Conservation (phyloP, 164 flowering plant species). For the Protea cynaroides region DNA sequence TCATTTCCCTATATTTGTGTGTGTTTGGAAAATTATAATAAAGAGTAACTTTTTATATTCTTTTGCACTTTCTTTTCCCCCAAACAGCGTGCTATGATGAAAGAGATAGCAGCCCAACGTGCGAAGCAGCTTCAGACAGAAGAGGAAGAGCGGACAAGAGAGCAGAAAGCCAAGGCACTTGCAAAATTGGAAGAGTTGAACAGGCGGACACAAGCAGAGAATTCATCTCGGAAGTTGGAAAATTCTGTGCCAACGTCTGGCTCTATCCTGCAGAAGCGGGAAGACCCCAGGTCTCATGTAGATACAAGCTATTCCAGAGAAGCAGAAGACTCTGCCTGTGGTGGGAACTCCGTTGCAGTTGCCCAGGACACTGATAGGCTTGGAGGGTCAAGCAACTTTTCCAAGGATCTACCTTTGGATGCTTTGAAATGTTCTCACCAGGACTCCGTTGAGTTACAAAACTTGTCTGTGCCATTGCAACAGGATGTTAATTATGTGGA, state of each 20-base stretch:
- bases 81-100: slow-evolving; percentile 76
- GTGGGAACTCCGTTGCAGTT: slow-evolving; percentile 16
- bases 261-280: slow-evolving; percentile 26
- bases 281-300: slow-evolving; percentile 16
- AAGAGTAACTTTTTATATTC: background rate
- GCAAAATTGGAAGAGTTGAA: slow-evolving; percentile 93
- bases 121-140: slow-evolving; percentile 76
- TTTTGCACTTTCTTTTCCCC: slow-evolving; percentile 6
- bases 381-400: slow-evolving; percentile 18
- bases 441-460: slow-evolving; percentile 14
- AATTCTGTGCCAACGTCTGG: slow-evolving; percentile 10
- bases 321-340: slow-evolving; percentile 10
- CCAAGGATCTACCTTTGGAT: slow-evolving; percentile 19
- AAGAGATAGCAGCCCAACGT: slow-evolving; percentile 73
- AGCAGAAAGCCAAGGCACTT: slow-evolving; percentile 89
- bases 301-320: slow-evolving; percentile 10
- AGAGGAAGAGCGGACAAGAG: slow-evolving; percentile 83
- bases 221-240: slow-evolving; percentile 32
- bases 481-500: slow-evolving; percentile 19
- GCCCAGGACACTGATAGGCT: slow-evolving; percentile 7
- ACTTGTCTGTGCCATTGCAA: slow-evolving; percentile 16
- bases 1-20: background rate
- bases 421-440: slow-evolving; percentile 13
- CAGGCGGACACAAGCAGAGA: slow-evolving; percentile 50
- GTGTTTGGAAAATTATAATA: background rate